Evolutionary conservation across 176 grass and related monocot genomes (phyloP).

Genomic region (Thalia dealbata): DNA sequence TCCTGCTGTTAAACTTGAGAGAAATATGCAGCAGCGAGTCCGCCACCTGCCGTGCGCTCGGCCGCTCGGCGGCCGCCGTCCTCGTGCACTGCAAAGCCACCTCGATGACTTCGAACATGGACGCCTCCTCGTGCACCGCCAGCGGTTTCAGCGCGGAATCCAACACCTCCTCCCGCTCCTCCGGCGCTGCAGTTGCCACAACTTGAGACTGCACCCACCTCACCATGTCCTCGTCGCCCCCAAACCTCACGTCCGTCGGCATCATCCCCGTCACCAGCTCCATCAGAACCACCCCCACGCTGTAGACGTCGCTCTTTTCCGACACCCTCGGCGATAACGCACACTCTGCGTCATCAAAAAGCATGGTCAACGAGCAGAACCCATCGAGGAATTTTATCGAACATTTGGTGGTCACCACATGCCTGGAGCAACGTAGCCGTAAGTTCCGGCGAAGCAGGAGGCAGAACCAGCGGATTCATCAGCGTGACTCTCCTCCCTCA

Average conservation of each 20-base stretch:
- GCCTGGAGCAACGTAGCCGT: slow-evolving; percentile 94
- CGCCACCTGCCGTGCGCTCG: slow-evolving; percentile 63
- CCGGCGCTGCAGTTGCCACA: background rate
- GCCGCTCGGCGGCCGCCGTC: slow-evolving; percentile 48
- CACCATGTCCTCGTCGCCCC: slow-evolving; percentile 74
- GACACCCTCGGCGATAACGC: slow-evolving; percentile 75
- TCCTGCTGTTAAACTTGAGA: background rate
- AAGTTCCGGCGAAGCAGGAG: slow-evolving; percentile 83
- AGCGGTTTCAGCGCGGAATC: slow-evolving; percentile 52
- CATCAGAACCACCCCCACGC: slow-evolving; percentile 88
- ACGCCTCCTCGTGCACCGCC: slow-evolving; percentile 41
- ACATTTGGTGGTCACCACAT: slow-evolving; percentile 1
- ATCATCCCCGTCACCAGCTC: slow-evolving; percentile 61
- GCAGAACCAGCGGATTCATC: slow-evolving; percentile 40
- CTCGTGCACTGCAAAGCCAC: slow-evolving; percentile 69
- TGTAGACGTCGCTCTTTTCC: slow-evolving; percentile 84
- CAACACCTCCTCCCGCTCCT: slow-evolving; percentile 37
- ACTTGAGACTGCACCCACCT: slow-evolving; percentile 61
- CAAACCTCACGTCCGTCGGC: slow-evolving; percentile 70
- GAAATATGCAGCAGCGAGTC: slow-evolving; percentile 65
- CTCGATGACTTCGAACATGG: slow-evolving; percentile 51
- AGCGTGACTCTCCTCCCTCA: slow-evolving; percentile 31
- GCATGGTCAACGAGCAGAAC: background rate
- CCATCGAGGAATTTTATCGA: background rate
- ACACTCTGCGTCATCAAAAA: slow-evolving; percentile 33